These are phyloP conservation scores for Magnaporthales sp. DNA, from an alignment of 2,329 filamentous ascomycete species.

Conservation along the genomic window DNA sequence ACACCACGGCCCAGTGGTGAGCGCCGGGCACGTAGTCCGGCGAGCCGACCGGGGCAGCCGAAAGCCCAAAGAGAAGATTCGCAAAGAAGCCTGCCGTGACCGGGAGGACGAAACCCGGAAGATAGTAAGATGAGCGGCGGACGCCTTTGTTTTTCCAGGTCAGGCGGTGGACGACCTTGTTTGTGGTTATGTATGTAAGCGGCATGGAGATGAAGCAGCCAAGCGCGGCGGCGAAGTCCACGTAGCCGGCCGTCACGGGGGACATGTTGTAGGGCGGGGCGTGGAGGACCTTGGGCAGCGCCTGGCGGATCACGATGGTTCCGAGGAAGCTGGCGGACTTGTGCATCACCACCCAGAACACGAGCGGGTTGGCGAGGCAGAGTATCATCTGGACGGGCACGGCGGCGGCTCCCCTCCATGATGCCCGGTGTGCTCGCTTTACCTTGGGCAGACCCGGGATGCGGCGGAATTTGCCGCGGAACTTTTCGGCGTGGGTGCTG, in stretches of 20 bases:
- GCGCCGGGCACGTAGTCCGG: background rate
- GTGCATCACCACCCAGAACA: constrained; percentile 17
- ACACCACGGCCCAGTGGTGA: background rate
- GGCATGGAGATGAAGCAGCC: constrained; percentile 12
- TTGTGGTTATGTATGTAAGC: constrained; percentile 8
- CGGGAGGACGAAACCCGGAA: constrained; percentile 16
- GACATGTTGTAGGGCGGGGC: constrained; percentile 11
- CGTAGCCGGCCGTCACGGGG: background rate
- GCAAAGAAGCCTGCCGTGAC: constrained; percentile 11
- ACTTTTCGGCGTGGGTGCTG: background rate
- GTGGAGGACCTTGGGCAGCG: constrained; percentile 11
- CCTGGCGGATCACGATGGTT: constrained; percentile 15
- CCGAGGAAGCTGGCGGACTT: constrained; percentile 16
- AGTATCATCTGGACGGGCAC: constrained; percentile 15
- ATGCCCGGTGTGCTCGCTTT: background rate
- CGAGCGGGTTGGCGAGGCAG: constrained; percentile 17
- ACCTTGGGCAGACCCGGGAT: background rate
- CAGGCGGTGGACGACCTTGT: constrained; percentile 12
- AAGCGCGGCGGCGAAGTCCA: constrained; percentile 12
- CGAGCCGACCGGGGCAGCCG: background rate
- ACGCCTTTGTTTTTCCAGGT: constrained; percentile 15
- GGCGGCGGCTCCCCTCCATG: constrained; percentile 1
- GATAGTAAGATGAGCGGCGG: constrained; percentile 17
- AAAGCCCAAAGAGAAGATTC: constrained; percentile 11
- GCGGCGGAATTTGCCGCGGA: background rate